Evolutionary conservation across 495 filamentous ascomycete genomes (phyloP).

Genomic region (Penicillium macrosclerotiorum): DNA sequence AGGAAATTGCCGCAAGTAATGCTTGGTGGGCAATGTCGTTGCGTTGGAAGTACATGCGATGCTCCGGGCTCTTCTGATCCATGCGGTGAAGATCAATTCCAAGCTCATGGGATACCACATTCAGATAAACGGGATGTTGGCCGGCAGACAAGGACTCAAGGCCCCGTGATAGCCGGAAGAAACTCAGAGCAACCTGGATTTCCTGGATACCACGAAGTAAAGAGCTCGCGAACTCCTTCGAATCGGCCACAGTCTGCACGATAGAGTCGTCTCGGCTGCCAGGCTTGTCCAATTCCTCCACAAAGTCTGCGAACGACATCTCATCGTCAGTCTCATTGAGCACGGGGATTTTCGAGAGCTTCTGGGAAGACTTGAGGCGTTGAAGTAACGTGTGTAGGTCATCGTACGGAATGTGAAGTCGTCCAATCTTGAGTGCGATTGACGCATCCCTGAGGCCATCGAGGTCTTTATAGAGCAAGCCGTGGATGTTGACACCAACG

Average conservation of each 20-base stretch:
- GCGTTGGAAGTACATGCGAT: conserved; percentile 98
- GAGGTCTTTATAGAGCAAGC: conserved; percentile 81
- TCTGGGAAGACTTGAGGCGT: conserved; percentile 42
- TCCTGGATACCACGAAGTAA: conserved; percentile 91
- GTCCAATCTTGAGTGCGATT: conserved; percentile 84
- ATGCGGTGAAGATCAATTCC: conserved; percentile 90
- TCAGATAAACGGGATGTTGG: conserved; percentile 71
- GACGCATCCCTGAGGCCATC: conserved; percentile 89
- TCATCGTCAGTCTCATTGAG: conserved; percentile 47
- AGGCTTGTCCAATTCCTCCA: conserved; percentile 73
- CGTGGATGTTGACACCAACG: conserved; percentile 84
- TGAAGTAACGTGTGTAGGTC: conserved; percentile 66
- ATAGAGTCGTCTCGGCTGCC: conserved; percentile 72
- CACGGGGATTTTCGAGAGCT: conserved; percentile 32
- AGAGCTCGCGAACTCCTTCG: conserved; percentile 87
- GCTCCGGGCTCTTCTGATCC: conserved; percentile 88
- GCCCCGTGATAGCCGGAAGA: conserved; percentile 79
- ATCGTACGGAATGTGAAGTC: conserved; percentile 87
- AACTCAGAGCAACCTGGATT: conserved; percentile 93
- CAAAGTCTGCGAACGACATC: conserved; percentile 68
- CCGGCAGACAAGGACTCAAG: conserved; percentile 62
- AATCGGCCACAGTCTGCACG: conserved; percentile 85
- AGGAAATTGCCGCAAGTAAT: conserved; percentile 83
- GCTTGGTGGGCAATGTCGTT: conserved; percentile 95
- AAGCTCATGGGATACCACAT: conserved; percentile 91